Conservation (phyloP, 2,329 filamentous ascomycete species). For the Colletotrichum abscissum region DNA sequence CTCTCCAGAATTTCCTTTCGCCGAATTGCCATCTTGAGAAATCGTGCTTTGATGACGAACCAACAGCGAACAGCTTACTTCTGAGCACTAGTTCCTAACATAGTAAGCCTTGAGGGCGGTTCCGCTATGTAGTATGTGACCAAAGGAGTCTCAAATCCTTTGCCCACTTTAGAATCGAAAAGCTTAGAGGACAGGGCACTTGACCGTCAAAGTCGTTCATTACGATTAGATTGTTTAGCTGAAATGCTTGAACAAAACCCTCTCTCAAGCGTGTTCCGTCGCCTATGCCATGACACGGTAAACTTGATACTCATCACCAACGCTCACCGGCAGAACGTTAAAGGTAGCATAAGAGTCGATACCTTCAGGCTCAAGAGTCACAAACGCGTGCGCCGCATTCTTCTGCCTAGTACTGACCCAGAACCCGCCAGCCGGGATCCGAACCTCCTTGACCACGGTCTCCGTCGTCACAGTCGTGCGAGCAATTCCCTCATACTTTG, state of each 20-base stretch:
- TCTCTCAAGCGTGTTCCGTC: too few relatives aligned
- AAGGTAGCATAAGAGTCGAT: constrained; percentile 46
- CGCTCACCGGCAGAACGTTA: constrained; percentile 43
- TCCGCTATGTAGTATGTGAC: too few relatives aligned
- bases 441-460: constrained; percentile 34
- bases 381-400: constrained; percentile 44
- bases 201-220: neutral
- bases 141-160: too few relatives aligned
- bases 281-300: constrained; percentile 38
- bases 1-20: too few relatives aligned
- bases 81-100: too few relatives aligned
- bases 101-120: too few relatives aligned
- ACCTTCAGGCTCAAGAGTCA: constrained; percentile 46
- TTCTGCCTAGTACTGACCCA: constrained; percentile 46
- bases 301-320: constrained; percentile 45
- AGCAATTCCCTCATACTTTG: constrained; percentile 43
- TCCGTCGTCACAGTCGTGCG: constrained; percentile 39
- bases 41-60: too few relatives aligned
- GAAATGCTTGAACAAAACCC: accelerated
- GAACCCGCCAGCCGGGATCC: constrained; percentile 44
- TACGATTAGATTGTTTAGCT: neutral
- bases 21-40: too few relatives aligned
- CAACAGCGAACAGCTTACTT: too few relatives aligned
- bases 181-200: too few relatives aligned
- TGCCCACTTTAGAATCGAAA: too few relatives aligned